Percentiles rank a stretch among this genome's conserved stretches.
Evolutionary conservation across 2,329 filamentous ascomycete species (phyloP).

Genomic region (Colletotrichum ledebouriae): DNA sequence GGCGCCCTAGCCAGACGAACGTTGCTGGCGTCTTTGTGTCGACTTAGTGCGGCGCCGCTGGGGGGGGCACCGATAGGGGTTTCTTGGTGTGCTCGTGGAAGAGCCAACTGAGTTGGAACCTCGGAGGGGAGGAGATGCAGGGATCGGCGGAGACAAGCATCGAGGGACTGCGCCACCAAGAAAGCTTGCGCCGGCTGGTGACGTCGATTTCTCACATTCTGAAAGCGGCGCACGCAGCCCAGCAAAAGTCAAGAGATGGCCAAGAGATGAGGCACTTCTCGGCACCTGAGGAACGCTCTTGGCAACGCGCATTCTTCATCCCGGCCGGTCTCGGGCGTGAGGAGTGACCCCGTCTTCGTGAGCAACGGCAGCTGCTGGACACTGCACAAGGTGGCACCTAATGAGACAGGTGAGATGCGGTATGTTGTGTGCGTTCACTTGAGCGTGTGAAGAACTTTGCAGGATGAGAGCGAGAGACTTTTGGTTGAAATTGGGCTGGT

Average conservation of each 20-base stretch:
- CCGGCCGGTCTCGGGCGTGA: no score
- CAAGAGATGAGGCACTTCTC: slow-evolving; percentile 41
- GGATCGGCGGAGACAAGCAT: slow-evolving; percentile 36
- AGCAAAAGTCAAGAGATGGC: slow-evolving; percentile 30
- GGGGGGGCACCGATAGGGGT: no score
- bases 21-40: slow-evolving; percentile 10
- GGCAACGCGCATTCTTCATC: slow-evolving; percentile 15
- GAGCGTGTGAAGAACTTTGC: no score
- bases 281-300: slow-evolving; percentile 24
- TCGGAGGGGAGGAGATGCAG: not conserved
- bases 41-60: slow-evolving; percentile 9
- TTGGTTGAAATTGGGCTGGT: slow-evolving; percentile 17
- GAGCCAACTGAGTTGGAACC: slow-evolving; percentile 10
- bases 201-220: slow-evolving; percentile 19
- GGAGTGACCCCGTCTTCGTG: no score
- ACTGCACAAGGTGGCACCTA: no score
- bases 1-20: slow-evolving; percentile 16
- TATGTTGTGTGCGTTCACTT: not conserved
- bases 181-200: slow-evolving; percentile 32
- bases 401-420: no score
- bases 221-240: not conserved
- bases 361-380: no score
- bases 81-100: not conserved
- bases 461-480: slow-evolving; percentile 14
- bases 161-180: slow-evolving; percentile 24